Percentiles rank a stretch among this genome's conserved stretches.
These are phyloP conservation scores for Lentithecium fluviatile DNA, from an alignment of 495 filamentous ascomycete genomes.

Conservation along the genomic window DNA sequence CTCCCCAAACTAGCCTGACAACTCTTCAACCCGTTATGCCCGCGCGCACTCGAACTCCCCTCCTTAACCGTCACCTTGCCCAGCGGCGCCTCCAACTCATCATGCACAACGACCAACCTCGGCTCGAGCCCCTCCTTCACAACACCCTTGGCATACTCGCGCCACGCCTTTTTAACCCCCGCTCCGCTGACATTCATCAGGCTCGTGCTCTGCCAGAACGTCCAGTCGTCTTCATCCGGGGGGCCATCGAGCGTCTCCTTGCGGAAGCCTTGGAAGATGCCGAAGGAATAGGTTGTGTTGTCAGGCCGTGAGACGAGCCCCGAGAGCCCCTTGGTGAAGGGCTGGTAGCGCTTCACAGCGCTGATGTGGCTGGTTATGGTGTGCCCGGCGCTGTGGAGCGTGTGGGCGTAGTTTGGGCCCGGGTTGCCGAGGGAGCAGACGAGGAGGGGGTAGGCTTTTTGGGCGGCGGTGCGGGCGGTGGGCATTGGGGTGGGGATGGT, in stretches of 20 bases:
- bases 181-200: conserved; percentile 67
- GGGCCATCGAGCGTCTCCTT: background rate
- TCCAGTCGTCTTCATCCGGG: conserved; percentile 49
- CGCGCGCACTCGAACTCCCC: conserved; percentile 57
- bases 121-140: conserved; percentile 25
- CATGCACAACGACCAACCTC: conserved; percentile 74
- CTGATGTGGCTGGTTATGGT: conserved; percentile 52
- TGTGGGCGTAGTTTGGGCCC: conserved; percentile 57
- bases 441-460: conserved; percentile 49
- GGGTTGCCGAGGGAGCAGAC: conserved; percentile 76
- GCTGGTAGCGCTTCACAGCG: conserved; percentile 40
- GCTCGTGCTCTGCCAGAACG: conserved; percentile 65
- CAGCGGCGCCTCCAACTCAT: conserved; percentile 71
- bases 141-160: conserved; percentile 16
- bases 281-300: background rate
- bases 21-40: conserved; percentile 80
- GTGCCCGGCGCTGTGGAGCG: conserved; percentile 82
- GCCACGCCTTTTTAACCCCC: conserved; percentile 39
- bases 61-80: conserved; percentile 64
- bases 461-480: background rate
- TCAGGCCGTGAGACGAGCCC: conserved; percentile 12
- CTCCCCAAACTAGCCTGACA: conserved; percentile 51
- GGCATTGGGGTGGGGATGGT: conserved; percentile 17
- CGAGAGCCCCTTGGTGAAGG: conserved; percentile 48
- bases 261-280: conserved; percentile 1